Evolutionary conservation across 1,284 basidiomycete species (phyloP).

Genomic region (Pseudozyma tsukubaensis): DNA sequence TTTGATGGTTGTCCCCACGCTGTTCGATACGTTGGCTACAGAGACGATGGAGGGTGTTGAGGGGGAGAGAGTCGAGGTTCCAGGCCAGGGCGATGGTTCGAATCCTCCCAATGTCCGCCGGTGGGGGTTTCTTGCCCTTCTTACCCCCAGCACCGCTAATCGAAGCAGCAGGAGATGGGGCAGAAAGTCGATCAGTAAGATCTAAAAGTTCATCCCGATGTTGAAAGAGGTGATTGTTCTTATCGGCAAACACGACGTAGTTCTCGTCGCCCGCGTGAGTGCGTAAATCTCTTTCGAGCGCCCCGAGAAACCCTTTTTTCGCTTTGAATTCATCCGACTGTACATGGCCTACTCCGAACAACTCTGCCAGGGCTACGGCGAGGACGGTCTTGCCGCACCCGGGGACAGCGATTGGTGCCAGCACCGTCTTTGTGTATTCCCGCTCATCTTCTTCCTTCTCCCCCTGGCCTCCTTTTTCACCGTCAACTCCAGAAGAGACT

Average conservation of each 20-base stretch:
- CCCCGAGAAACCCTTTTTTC: conserved; percentile 85
- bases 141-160: too few species aligned
- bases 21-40: conserved; percentile 52
- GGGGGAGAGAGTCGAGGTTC: conserved; percentile 50
- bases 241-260: conserved; percentile 61
- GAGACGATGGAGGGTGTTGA: conserved; percentile 54
- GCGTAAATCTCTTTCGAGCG: conserved; percentile 72
- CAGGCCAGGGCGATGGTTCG: conserved; percentile 58
- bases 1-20: conserved; percentile 65
- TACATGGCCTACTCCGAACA: conserved; percentile 81
- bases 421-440: conserved; percentile 79
- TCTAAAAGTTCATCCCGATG: conserved; percentile 64
- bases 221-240: conserved; percentile 66
- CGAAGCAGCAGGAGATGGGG: too few species aligned
- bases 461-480: conserved; percentile 16
- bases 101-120: conserved; percentile 31
- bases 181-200: conserved; percentile 12
- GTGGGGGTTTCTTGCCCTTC: conserved; percentile 1
- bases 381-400: conserved; percentile 95
- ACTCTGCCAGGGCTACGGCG: conserved; percentile 79
- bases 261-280: conserved; percentile 1
- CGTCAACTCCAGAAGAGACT: conserved; percentile 20
- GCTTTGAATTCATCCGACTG: conserved; percentile 89
- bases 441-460: conserved; percentile 49
- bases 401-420: conserved; percentile 89